A percentile compares a stretch with the other conserved stretches of the same genome.
These are phyloP conservation scores for Coniophora puteana DNA, from an alignment of 1,284 basidiomycete genomes.

Conservation along the genomic window DNA sequence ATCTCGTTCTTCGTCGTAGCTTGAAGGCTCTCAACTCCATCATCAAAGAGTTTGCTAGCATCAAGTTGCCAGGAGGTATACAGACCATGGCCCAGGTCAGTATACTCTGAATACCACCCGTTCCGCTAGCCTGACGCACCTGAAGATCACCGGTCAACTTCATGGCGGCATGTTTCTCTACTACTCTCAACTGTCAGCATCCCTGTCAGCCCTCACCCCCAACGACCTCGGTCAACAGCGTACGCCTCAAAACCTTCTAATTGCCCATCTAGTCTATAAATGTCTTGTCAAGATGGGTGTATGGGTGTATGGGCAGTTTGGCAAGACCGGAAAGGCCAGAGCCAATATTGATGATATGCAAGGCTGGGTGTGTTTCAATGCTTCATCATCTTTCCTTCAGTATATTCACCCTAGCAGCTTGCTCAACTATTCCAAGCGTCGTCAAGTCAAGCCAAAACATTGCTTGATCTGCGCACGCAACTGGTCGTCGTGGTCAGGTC, in stretches of 20 bases:
- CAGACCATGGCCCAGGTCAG: constrained; percentile 60
- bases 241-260: constrained; percentile 48
- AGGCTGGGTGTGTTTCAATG: constrained; percentile 47
- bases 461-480: constrained; percentile 47
- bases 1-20: constrained; percentile 55
- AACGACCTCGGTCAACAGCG: constrained; percentile 33
- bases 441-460: constrained; percentile 45
- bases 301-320: constrained; percentile 67
- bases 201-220: constrained; percentile 40
- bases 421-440: constrained; percentile 58
- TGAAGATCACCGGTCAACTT: constrained; percentile 53
- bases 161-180: constrained; percentile 50
- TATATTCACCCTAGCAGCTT: constrained; percentile 38
- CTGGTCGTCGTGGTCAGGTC: constrained; percentile 32
- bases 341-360: constrained; percentile 41
- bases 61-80: constrained; percentile 65
- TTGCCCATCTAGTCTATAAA: constrained; percentile 70
- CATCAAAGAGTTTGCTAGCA: constrained; percentile 62
- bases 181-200: constrained; percentile 51
- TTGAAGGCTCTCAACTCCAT: constrained; percentile 60
- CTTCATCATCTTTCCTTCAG: background rate
- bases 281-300: constrained; percentile 59
- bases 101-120: constrained; percentile 5
- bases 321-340: constrained; percentile 37
- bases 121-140: constrained; percentile 5